Percentiles rank a stretch among this genome's conserved stretches.
Evolutionary conservation across 129 eudicot genomes (phyloP).

Genomic region (Chrysanthemum lavandulifolium): DNA sequence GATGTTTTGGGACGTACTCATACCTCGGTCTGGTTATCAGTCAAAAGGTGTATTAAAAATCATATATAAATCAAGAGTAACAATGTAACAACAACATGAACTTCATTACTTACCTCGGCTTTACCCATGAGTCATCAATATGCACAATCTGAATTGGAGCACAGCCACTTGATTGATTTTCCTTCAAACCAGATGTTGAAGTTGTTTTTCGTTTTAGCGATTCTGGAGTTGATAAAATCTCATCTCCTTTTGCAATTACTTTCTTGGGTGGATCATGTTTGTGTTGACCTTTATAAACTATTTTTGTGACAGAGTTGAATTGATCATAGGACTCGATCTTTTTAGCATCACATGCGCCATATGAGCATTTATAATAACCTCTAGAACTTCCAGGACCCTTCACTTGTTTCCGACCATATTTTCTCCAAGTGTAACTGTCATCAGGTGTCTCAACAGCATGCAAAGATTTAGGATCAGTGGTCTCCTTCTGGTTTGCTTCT

Average conservation of each 20-base stretch:
- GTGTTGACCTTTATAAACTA: conserved; percentile 68
- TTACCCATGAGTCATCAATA: conserved; percentile 36
- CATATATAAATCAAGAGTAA: background rate
- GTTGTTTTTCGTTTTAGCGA: conserved; percentile 25
- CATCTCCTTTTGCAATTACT: conserved; percentile 38
- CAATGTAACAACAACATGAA: background rate
- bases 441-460: conserved; percentile 39
- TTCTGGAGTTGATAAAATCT: conserved; percentile 33
- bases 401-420: conserved; percentile 84
- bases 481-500: conserved; percentile 30
- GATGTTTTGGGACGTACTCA: background rate
- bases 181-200: conserved; percentile 25
- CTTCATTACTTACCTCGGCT: conserved; percentile 41
- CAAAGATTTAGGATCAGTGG: conserved; percentile 26
- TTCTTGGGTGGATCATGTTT: conserved; percentile 77
- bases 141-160: conserved; percentile 36
- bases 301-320: conserved; percentile 39
- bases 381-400: conserved; percentile 76
- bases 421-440: conserved; percentile 82
- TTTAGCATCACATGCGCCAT: conserved; percentile 62
- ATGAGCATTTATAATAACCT: conserved; percentile 81
- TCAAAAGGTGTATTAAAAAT: background rate
- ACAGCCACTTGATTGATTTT: conserved; percentile 43
- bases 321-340: conserved; percentile 69
- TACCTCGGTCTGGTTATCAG: background rate